Evolutionary conservation across 768 basidiomycete species (phyloP).

Genomic region (Boletus fagicola): DNA sequence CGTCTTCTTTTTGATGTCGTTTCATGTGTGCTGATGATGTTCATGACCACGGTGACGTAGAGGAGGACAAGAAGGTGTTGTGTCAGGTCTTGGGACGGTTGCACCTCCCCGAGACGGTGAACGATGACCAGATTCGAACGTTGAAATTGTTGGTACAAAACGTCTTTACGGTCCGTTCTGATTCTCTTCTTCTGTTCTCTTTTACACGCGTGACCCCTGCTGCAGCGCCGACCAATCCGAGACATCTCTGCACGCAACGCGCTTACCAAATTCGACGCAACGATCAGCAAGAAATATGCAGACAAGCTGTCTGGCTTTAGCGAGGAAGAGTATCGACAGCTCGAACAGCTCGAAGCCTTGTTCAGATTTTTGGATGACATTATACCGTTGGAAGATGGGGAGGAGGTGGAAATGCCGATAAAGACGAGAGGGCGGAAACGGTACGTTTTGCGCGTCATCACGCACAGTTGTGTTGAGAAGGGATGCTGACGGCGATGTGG

Average conservation of each 20-base stretch:
- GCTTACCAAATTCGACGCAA: conserved; percentile 64
- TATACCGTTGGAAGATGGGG: conserved; percentile 64
- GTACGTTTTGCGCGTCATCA: conserved; percentile 34
- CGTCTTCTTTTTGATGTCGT: background rate
- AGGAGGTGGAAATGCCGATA: conserved; percentile 42
- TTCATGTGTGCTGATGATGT: too few relatives aligned
- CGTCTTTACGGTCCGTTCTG: conserved; percentile 14
- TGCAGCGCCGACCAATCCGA: conserved; percentile 57
- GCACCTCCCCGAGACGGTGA: conserved; percentile 66
- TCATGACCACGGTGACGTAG: conserved; percentile 31
- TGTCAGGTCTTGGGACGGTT: conserved; percentile 62
- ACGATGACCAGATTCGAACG: conserved; percentile 64
- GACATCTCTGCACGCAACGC: conserved; percentile 66
- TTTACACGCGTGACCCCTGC: background rate
- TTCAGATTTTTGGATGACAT: conserved; percentile 75
- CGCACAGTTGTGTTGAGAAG: too few relatives aligned
- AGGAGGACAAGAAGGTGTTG: conserved; percentile 59
- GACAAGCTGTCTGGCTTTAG: conserved; percentile 68
- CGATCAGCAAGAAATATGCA: conserved; percentile 69
- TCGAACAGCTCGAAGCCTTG: conserved; percentile 58
- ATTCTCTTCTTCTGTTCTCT: too few relatives aligned
- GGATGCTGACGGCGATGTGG: background rate
- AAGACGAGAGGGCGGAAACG: conserved; percentile 47
- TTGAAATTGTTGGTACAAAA: conserved; percentile 60
- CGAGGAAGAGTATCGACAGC: conserved; percentile 66